phyloP scores from a whole-genome alignment of 2,329 filamentous ascomycete genomes.

The Neophaeococcomyces mojaviensis region DNA sequence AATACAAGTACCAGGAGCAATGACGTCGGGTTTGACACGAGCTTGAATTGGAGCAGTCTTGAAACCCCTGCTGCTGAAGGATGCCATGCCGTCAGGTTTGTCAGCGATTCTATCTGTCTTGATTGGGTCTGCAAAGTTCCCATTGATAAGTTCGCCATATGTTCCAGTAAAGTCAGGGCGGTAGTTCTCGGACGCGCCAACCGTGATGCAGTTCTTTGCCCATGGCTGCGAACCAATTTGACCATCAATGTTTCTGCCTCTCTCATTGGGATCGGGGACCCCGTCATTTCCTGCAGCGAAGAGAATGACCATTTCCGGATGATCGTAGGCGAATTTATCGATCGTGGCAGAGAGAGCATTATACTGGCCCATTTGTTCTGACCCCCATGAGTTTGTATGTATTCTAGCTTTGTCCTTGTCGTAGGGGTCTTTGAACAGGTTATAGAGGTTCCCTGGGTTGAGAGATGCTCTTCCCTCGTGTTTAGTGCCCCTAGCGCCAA shows the following conservation, averaged over 20 bases:
- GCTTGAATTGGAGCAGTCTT: conserved; percentile 12
- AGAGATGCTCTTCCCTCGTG: too few species aligned
- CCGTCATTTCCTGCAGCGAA: conserved; percentile 23
- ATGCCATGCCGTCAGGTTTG: conserved; percentile 13
- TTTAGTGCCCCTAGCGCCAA: too few species aligned
- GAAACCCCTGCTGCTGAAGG: conserved; percentile 21
- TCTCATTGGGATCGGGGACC: too few species aligned
- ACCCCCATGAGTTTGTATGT: too few species aligned
- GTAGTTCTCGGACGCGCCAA: conserved; percentile 22
- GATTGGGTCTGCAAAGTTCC: background rate
- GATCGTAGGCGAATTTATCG: too few species aligned
- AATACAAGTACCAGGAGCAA: conserved; percentile 21
- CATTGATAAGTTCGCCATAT: background rate
- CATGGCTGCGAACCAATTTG: conserved; percentile 18
- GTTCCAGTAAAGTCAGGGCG: conserved; percentile 1
- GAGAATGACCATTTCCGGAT: too few species aligned
- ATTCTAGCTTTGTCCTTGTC: too few species aligned
- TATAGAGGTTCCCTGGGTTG: too few species aligned
- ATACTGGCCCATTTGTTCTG: too few species aligned
- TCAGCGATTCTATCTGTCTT: background rate
- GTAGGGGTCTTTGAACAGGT: too few species aligned
- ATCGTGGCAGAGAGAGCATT: too few species aligned
- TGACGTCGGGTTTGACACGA: conserved; percentile 22
- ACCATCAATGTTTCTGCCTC: background rate
- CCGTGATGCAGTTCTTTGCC: conserved; percentile 24